phyloP scores from a whole-genome alignment of 1,139 yeast genomes.

The Zygoascus sp. region DNA sequence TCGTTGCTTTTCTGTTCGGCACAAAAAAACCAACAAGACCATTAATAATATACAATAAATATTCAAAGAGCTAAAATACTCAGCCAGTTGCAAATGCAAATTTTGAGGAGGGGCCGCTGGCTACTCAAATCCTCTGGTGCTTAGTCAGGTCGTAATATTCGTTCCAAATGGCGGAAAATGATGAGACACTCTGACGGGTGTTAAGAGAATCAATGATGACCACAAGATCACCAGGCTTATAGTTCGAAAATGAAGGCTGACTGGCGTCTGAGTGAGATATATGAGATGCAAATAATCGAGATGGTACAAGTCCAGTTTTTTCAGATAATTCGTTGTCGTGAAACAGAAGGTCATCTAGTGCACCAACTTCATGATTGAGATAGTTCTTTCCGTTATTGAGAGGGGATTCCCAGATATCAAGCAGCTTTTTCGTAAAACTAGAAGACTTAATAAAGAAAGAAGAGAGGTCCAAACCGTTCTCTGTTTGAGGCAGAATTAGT shows the following conservation, averaged over 20 bases:
- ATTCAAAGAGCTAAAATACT: no score
- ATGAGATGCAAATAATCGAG: constrained; percentile 6
- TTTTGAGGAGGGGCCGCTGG: no score
- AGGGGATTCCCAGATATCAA: constrained; percentile 24
- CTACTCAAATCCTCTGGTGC: no score
- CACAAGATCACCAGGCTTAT: constrained; percentile 3
- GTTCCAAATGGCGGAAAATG: background rate
- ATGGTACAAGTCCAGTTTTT: constrained; percentile 2
- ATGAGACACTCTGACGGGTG: background rate
- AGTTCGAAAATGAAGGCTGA: background rate
- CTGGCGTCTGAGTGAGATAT: background rate
- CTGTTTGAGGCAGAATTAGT: constrained; percentile 26
- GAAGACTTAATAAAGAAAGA: constrained; percentile 33
- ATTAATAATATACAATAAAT: no score
- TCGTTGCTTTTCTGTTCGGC: no score
- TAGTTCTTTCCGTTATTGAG: background rate
- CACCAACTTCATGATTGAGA: constrained; percentile 1
- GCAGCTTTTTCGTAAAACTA: constrained; percentile 19
- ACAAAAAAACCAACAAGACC: no score
- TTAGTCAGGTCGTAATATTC: background rate
- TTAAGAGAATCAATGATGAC: background rate
- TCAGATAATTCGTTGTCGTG: background rate
- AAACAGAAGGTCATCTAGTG: background rate
- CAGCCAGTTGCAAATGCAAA: no score
- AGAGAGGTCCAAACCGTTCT: constrained; percentile 33